Percentiles rank a stretch among this genome's conserved stretches.
Conservation (phyloP, 306 rosid species). For the Spatholobus suberectus region DNA sequence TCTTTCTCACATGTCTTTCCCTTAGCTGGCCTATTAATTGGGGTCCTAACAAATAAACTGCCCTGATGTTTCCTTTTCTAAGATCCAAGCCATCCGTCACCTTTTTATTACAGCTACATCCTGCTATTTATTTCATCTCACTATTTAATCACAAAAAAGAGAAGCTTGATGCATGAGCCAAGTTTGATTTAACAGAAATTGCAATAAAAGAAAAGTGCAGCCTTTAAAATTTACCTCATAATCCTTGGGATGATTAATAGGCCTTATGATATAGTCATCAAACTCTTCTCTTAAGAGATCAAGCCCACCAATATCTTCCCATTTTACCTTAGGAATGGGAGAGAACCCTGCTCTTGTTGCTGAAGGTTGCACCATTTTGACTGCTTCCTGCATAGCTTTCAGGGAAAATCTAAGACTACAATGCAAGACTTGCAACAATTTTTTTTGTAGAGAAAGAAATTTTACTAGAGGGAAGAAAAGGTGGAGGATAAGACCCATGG, state of each 20-base stretch:
- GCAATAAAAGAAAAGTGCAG: background rate
- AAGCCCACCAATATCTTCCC: slow-evolving; percentile 94
- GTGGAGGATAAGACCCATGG: background rate
- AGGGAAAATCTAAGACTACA: background rate
- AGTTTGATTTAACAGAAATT: background rate
- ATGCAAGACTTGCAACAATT: background rate
- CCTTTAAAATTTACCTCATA: slow-evolving; percentile 57
- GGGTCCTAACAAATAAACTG: too few species aligned
- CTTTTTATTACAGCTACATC: too few species aligned
- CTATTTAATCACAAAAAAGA: too few species aligned
- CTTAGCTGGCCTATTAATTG: too few species aligned
- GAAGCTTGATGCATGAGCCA: background rate
- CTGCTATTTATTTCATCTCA: too few species aligned
- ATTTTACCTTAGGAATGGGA: slow-evolving; percentile 73
- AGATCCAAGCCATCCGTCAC: too few species aligned
- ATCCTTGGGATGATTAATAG: slow-evolving; percentile 44
- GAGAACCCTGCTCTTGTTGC: slow-evolving; percentile 90
- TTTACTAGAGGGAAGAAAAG: too few species aligned
- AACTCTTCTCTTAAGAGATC: slow-evolving; percentile 66
- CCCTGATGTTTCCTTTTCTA: too few species aligned
- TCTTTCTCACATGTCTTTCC: too few species aligned
- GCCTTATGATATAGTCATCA: slow-evolving; percentile 60
- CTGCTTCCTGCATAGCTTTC: slow-evolving; percentile 67
- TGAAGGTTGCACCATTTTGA: slow-evolving; percentile 75
- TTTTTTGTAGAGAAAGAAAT: too few species aligned